Base-by-base conservation (phyloP, 306 rosid species). In the Quercus cerris region DNA sequence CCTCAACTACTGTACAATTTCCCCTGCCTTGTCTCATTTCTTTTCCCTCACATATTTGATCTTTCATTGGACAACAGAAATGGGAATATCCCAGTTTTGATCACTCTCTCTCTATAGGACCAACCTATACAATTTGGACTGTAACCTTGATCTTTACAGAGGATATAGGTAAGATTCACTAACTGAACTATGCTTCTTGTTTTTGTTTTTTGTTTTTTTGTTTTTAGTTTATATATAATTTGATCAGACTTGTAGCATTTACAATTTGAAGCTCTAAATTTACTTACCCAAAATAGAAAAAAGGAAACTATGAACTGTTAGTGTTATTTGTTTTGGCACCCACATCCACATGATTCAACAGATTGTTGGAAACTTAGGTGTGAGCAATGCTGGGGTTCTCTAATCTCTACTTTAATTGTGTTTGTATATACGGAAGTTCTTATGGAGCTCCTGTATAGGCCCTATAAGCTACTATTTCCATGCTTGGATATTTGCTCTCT, bases 51-150 rank as follows among this genome's bases (percentile, higher is more conserved):
- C 46, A 38, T 38, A 28, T 58, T 19, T 81, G 76, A 81, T 82
- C 82, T 6, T 56, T 80, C 14, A 31, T 6, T 6, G 51, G 54
- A 52, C 74, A 56, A 75, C 46, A 78, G 70, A 15, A 79, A 38
- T 41, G 28, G 56, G 87, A 73, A 86, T 83, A 86, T 90, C 63
- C 87, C 68, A 27, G 28, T 20, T 76, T 81, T 87, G 84, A 86
- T 90, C 84, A 81, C 41, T 83, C 84, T 67, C 83, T 82, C 67
- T 84, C 78, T 79, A 25, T 67, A 77, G 75, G 78, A 78, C 4
- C 85, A 67, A 80, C 73, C 58, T 6, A 23, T 54, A 61, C 71
- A 78, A 20, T 59, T 70, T 68, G 70, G 54, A 57, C 74, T 71
- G 46, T 55, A 30, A 46, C 20, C 72, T 67, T 76, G 71, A 51